A percentile compares a stretch with the other conserved stretches of the same genome.
Evolutionary conservation across 2,329 filamentous ascomycete genomes (phyloP).

Genomic region (Ophidiomyces ophidiicola): DNA sequence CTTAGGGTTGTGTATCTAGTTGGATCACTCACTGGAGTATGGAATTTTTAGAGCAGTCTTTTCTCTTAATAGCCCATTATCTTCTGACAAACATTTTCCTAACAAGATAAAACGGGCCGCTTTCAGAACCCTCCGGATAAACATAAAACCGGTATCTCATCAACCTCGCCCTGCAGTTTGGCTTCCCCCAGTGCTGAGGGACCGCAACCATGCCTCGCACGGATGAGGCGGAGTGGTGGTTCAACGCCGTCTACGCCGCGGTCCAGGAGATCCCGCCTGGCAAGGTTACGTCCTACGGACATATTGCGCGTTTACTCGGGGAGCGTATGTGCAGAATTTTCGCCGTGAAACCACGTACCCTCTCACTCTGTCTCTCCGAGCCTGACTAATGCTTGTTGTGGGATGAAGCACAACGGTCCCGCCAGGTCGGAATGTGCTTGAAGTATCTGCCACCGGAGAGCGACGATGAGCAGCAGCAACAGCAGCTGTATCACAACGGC

Average conservation of each 20-base stretch:
- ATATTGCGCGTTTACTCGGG: slow-evolving; percentile 51
- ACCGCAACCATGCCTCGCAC: slow-evolving; percentile 32
- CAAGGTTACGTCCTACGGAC: slow-evolving; percentile 75
- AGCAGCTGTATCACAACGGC: slow-evolving; percentile 51
- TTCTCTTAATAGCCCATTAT: too few relatives aligned
- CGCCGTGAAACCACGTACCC: background rate
- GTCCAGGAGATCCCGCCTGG: slow-evolving; percentile 75
- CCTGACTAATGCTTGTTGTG: background rate
- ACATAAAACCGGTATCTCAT: too few relatives aligned
- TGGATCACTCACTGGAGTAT: too few relatives aligned
- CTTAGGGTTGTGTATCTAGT: too few relatives aligned
- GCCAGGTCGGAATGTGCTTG: slow-evolving; percentile 81
- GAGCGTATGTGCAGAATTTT: slow-evolving; percentile 45
- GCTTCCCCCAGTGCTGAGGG: too few relatives aligned
- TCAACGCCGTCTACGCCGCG: slow-evolving; percentile 61
- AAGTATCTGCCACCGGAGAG: slow-evolving; percentile 57
- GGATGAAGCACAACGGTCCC: slow-evolving; percentile 52
- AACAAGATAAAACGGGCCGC: too few relatives aligned
- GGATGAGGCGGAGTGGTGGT: slow-evolving; percentile 40
- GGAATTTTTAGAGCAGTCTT: too few relatives aligned
- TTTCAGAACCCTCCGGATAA: too few relatives aligned
- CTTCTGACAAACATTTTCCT: too few relatives aligned
- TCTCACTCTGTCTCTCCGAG: background rate
- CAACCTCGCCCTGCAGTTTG: too few relatives aligned
- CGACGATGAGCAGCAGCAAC: slow-evolving; percentile 19